A percentile compares a stretch with the other conserved stretches of the same genome.
phyloP scores from a whole-genome alignment of 495 filamentous ascomycete genomes.

The Penicillium angulare region DNA sequence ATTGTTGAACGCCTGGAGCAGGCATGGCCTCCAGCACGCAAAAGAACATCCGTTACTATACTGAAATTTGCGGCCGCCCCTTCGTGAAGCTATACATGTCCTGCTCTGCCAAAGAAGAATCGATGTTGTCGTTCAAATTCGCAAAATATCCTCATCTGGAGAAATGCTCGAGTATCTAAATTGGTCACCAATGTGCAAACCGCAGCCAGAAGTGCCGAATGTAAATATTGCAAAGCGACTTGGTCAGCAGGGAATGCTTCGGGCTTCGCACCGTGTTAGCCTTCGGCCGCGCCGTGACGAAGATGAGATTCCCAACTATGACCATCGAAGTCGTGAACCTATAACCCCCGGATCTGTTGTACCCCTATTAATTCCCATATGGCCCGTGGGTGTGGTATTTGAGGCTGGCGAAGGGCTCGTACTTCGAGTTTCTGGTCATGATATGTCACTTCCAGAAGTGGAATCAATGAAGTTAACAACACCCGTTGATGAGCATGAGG shows the following conservation, averaged over 20 bases:
- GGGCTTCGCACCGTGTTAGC: slow-evolving; percentile 13
- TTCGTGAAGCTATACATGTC: slow-evolving; percentile 16
- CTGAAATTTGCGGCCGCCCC: slow-evolving; percentile 9
- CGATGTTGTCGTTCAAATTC: slow-evolving; percentile 15
- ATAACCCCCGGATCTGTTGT: slow-evolving; percentile 7
- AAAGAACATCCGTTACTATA: neutral
- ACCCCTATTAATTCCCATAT: slow-evolving; percentile 10
- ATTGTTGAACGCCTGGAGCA: slow-evolving; percentile 10
- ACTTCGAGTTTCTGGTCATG: slow-evolving; percentile 15
- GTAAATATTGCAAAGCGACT: slow-evolving; percentile 16
- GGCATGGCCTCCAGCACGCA: slow-evolving; percentile 3
- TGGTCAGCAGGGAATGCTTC: slow-evolving; percentile 16
- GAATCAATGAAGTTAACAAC: slow-evolving; percentile 3
- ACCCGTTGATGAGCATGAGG: slow-evolving; percentile 14
- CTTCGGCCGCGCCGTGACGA: neutral
- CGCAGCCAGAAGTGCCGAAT: slow-evolving; percentile 9
- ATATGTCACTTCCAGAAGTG: slow-evolving; percentile 18
- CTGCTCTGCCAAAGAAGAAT: slow-evolving; percentile 8
- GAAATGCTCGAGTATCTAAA: slow-evolving; percentile 10
- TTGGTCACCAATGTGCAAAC: slow-evolving; percentile 9
- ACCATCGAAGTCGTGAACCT: slow-evolving; percentile 3
- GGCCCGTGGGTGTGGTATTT: slow-evolving; percentile 24
- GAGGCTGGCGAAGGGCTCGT: slow-evolving; percentile 17
- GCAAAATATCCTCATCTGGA: slow-evolving; percentile 9
- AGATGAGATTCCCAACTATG: slow-evolving; percentile 1